phyloP scores from a whole-genome alignment of 2,329 filamentous ascomycete genomes.

The Neobulgaria alba region DNA sequence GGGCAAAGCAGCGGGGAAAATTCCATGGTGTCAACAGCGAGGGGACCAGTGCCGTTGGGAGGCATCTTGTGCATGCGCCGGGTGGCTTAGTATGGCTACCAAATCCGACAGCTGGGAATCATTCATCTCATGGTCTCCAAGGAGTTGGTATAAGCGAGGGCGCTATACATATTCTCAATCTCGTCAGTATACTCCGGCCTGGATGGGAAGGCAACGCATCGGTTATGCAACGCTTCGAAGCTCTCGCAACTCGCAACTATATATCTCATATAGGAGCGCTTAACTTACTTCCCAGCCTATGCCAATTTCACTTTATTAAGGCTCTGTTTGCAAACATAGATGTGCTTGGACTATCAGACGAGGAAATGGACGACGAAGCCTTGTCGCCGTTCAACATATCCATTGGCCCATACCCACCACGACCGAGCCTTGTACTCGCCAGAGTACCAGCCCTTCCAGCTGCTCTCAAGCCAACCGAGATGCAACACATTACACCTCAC shows the following conservation, averaged over 20 bases:
- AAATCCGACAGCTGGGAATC: no score
- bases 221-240: no score
- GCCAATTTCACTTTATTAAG: conserved; percentile 20
- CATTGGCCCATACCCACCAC: no score
- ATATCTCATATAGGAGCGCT: no score
- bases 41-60: neutral
- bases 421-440: neutral
- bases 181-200: no score
- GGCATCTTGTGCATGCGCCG: no score
- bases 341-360: conserved; percentile 4
- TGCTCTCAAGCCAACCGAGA: conserved; percentile 26
- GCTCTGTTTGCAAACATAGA: conserved; percentile 13
- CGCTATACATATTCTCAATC: no score
- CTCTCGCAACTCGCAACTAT: no score
- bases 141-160: no score
- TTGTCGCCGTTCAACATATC: conserved; percentile 7
- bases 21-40: neutral
- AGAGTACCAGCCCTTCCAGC: conserved; percentile 8
- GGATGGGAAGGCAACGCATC: no score
- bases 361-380: conserved; percentile 4
- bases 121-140: neutral
- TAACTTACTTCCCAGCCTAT: conserved; percentile 12
- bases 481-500: conserved; percentile 27
- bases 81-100: no score
- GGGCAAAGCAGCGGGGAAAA: no score